Evolutionary conservation across 768 basidiomycete species (phyloP).

Genomic region (Leccinum imitatum): DNA sequence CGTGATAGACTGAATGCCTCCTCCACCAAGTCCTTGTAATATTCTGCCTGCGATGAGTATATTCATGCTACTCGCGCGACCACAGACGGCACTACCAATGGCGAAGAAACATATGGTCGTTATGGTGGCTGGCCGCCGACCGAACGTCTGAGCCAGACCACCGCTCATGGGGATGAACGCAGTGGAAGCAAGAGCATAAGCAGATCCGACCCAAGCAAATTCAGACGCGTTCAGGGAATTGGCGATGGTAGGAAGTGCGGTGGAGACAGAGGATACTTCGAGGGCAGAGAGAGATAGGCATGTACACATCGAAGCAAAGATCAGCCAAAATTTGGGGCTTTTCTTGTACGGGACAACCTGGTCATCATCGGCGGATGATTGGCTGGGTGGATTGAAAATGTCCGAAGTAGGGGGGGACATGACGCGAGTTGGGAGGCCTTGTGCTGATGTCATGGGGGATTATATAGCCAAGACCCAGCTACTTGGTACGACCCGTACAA

Average conservation of each 20-base stretch:
- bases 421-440: background rate
- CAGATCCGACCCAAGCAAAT: slow-evolving; percentile 46
- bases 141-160: slow-evolving; percentile 40
- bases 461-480: background rate
- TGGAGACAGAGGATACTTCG: slow-evolving; percentile 35
- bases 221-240: slow-evolving; percentile 36
- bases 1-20: slow-evolving; percentile 37
- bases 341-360: background rate
- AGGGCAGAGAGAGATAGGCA: slow-evolving; percentile 34
- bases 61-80: slow-evolving; percentile 40
- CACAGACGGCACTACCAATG: slow-evolving; percentile 42
- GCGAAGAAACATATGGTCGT: slow-evolving; percentile 36
- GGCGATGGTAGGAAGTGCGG: slow-evolving; percentile 44
- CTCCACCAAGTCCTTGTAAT: slow-evolving; percentile 43
- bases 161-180: slow-evolving; percentile 42
- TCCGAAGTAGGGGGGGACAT: background rate
- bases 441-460: background rate
- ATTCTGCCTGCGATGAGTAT: slow-evolving; percentile 43
- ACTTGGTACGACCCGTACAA: background rate
- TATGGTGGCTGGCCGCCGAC: slow-evolving; percentile 36
- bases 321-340: slow-evolving; percentile 32
- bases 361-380: background rate
- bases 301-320: slow-evolving; percentile 30
- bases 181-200: slow-evolving; percentile 42
- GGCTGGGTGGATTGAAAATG: background rate